Percentiles rank a stretch among this genome's conserved stretches.
Conservation (phyloP, 2,329 filamentous ascomycete genomes). For the Colletotrichum sp. region DNA sequence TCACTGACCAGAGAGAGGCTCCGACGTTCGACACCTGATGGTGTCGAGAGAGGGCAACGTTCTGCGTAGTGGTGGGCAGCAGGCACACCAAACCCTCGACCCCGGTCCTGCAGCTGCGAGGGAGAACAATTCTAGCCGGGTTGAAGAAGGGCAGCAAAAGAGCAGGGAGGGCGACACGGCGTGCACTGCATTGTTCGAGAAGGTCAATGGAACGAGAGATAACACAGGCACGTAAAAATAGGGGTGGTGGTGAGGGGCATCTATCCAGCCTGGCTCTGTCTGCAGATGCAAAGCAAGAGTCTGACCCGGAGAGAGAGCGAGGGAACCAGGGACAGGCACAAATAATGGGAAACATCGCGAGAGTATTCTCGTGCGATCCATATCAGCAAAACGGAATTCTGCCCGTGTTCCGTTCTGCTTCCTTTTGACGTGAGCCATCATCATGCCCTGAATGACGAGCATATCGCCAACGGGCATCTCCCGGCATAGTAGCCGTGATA, state of each 20-base stretch:
- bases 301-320: not conserved
- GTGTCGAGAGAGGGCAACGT: not conserved
- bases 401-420: not conserved
- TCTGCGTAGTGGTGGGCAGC: not conserved
- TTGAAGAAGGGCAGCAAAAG: not conserved
- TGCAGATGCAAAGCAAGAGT: not conserved
- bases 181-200: slow-evolving; percentile 18
- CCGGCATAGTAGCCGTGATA: not conserved
- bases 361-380: not conserved
- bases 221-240: not conserved
- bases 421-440: not conserved
- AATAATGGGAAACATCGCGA: not conserved
- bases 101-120: not conserved
- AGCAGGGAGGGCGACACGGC: not conserved
- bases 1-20: not conserved
- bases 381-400: not conserved
- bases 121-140: not conserved
- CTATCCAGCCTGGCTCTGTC: not conserved
- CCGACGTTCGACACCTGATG: not conserved
- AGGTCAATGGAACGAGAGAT: slow-evolving; percentile 8
- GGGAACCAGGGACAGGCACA: not conserved
- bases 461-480: not conserved
- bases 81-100: not conserved
- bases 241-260: not conserved
- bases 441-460: slow-evolving; percentile 12